Percentiles rank a stretch among this genome's conserved stretches.
Evolutionary conservation across 768 basidiomycete species (phyloP).

Genomic region (Peribolospora kevripleyi): DNA sequence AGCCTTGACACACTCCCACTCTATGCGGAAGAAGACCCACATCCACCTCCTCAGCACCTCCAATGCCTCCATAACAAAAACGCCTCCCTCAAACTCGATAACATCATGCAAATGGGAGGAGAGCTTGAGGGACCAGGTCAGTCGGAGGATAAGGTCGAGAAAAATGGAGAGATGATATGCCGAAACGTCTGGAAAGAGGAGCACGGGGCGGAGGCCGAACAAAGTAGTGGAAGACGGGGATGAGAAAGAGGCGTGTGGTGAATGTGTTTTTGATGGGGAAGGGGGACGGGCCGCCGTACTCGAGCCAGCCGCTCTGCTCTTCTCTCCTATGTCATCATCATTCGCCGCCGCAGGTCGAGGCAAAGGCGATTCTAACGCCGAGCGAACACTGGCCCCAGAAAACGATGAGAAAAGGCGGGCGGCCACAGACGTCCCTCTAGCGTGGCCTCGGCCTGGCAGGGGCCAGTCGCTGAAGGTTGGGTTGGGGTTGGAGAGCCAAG

Average conservation of each 20-base stretch:
- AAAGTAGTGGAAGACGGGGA: conserved; percentile 9
- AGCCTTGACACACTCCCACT: conserved; percentile 42
- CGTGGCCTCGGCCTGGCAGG: no score
- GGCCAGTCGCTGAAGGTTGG: not conserved
- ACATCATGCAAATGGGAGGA: conserved; percentile 58
- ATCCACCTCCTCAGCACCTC: conserved; percentile 82
- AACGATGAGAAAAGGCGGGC: not conserved
- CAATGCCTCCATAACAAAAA: conserved; percentile 74
- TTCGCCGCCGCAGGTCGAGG: no score
- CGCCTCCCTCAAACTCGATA: conserved; percentile 51
- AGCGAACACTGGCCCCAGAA: no score
- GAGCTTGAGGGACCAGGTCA: conserved; percentile 83
- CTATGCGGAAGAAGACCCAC: conserved; percentile 91
- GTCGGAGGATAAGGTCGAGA: conserved; percentile 61
- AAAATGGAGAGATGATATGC: conserved; percentile 58
- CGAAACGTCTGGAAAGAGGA: conserved; percentile 54
- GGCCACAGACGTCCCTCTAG: no score
- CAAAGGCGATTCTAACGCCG: no score
- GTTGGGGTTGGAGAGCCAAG: conserved; percentile 13
- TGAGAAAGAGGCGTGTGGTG: conserved; percentile 7
- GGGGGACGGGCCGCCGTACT: not conserved
- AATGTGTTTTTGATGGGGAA: not conserved
- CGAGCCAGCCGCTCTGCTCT: no score
- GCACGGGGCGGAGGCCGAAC: conserved; percentile 38
- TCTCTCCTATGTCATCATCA: no score